A percentile compares a stretch with the other conserved stretches of the same genome.
Evolutionary conservation across 768 basidiomycete genomes (phyloP).

Genomic region (Coprinopsis cinerea): DNA sequence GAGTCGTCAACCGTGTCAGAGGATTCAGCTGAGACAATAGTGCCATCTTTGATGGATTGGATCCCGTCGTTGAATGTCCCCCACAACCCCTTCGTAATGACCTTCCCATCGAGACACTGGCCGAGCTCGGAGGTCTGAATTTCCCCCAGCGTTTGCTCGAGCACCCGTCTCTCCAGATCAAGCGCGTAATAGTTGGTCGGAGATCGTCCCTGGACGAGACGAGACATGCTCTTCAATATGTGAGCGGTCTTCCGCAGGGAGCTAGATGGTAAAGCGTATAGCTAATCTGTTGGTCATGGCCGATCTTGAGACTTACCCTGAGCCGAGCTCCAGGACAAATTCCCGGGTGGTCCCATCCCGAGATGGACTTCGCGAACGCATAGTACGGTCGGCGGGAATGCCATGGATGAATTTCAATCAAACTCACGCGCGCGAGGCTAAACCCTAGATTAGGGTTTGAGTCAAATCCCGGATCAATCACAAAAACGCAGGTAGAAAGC

Average conservation of each 20-base stretch:
- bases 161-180: slow-evolving; percentile 84
- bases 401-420: too few species aligned
- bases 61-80: slow-evolving; percentile 91
- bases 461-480: too few species aligned
- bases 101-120: slow-evolving; percentile 55
- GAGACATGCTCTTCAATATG: slow-evolving; percentile 70
- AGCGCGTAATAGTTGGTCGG: slow-evolving; percentile 89
- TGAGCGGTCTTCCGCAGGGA: slow-evolving; percentile 86
- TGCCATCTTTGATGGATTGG: slow-evolving; percentile 66
- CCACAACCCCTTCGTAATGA: slow-evolving; percentile 77
- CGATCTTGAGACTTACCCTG: too few species aligned
- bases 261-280: too few species aligned
- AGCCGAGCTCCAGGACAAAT: slow-evolving; percentile 61
- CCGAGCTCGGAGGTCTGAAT: slow-evolving; percentile 64
- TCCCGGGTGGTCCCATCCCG: too few species aligned
- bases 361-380: too few species aligned
- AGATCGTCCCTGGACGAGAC: slow-evolving; percentile 36
- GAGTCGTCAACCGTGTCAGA: background rate
- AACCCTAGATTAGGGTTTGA: too few species aligned
- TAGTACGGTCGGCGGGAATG: too few species aligned
- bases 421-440: too few species aligned
- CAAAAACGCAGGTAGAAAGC: too few species aligned
- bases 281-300: too few species aligned
- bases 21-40: slow-evolving; percentile 29
- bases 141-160: slow-evolving; percentile 71